Evolutionary conservation across 805 yeast genomes (phyloP), one percentile per base, ranked within the genome.

Genomic region (Starmera caribaea): DNA sequence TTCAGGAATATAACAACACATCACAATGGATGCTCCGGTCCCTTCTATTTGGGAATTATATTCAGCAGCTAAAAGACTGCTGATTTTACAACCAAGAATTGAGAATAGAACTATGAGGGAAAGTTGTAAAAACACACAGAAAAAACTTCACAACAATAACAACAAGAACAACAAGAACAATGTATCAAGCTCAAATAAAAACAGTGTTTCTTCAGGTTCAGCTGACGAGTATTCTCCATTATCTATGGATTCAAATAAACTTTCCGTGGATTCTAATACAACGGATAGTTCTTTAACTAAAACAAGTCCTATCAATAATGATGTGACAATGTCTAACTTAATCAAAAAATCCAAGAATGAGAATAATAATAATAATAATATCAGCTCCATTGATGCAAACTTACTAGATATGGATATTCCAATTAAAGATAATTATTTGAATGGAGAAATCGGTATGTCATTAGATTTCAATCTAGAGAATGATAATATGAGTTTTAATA

Each of bases 381-480:
- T 7, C 26, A 21, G 8, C 8, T 21, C 26, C 8, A 21, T 21
- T 7, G 38, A n/a, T 42, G 51, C 54, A 7, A 53, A 49, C 37
- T 34, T 51, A 35, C 46, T 54, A 2, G 32, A 38, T 35, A 36
- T 33, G 32, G 36, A 35, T 34, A 42, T 29, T 13, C 24, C 13
- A 32, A 35, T 27, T 36, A 35, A 8, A 32, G 35, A 29, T 30
- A 32, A 36, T 2, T 51, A 49, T 32, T 61, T 57, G 28, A 59
- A 58, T 40, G 65, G 66, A 49, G 68, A 63, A 41, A 61, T 61
- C 38, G 64, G 63, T 12, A 63, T 59, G 41, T 47, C 59, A 14
- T 65, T 68, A 68, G 61, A 61, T 41, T 59, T 62, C 37, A 61
- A 61, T 38, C 55, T 62, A 7, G 66, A 62, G 38, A 39, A 38